A percentile compares a stretch with the other conserved stretches of the same genome.
phyloP scores from a whole-genome alignment of 768 basidiomycete species.

The Mycena chlorophos region DNA sequence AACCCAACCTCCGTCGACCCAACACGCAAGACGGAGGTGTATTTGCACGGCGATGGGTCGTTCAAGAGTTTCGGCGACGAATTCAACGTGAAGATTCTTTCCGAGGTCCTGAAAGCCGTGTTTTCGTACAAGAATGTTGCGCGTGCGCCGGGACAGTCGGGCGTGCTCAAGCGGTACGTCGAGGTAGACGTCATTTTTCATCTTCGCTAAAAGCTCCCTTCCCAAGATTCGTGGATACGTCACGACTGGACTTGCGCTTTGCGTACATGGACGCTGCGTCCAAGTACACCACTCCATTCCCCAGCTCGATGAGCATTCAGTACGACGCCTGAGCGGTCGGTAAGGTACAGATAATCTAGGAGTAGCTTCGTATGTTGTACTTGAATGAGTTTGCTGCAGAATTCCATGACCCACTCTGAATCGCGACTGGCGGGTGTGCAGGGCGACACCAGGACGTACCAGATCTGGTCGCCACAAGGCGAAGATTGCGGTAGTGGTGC shows the following conservation, averaged over 20 bases:
- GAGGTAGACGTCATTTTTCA: neutral
- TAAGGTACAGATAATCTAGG: no score
- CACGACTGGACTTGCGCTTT: constrained; percentile 49
- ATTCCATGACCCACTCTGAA: no score
- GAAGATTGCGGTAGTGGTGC: no score
- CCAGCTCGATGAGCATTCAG: constrained; percentile 62
- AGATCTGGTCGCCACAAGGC: no score
- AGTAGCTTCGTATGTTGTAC: no score
- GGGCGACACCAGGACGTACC: no score
- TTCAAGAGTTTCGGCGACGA: constrained; percentile 51
- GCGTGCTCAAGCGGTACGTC: constrained; percentile 54
- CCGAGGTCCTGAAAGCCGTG: constrained; percentile 64
- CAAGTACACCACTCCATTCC: constrained; percentile 62
- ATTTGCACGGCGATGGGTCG: constrained; percentile 49
- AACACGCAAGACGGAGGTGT: constrained; percentile 41
- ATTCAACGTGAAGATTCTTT: constrained; percentile 58
- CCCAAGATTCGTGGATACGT: constrained; percentile 55
- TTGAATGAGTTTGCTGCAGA: neutral
- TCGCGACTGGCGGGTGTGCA: no score
- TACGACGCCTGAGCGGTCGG: no score
- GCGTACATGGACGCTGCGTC: constrained; percentile 53
- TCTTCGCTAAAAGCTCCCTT: neutral
- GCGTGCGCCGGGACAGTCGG: constrained; percentile 70
- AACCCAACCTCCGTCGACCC: constrained; percentile 47
- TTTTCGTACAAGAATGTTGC: constrained; percentile 57